phyloP scores from a whole-genome alignment of 2,329 filamentous ascomycete genomes.

The Didymella pomorum region DNA sequence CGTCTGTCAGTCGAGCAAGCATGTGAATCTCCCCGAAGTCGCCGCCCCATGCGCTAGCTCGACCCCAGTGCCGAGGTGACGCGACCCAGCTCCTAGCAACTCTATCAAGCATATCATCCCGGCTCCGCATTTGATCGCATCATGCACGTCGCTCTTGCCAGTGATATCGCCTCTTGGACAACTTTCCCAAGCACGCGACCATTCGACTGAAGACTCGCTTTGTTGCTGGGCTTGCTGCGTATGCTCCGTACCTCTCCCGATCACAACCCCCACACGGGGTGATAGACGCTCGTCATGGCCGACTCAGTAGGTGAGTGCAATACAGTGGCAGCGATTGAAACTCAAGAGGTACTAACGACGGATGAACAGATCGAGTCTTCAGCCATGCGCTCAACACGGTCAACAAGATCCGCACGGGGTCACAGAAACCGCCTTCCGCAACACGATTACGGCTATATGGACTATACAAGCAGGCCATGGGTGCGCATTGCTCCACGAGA shows the following conservation, averaged over 20 bases:
- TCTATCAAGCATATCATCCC: conserved; percentile 12
- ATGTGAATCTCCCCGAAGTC: neutral
- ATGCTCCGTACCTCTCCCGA: neutral
- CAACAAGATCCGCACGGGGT: conserved; percentile 95
- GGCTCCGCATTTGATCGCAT: conserved; percentile 27
- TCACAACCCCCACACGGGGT: neutral
- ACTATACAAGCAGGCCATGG: conserved; percentile 98
- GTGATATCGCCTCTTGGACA: neutral
- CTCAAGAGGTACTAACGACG: conserved; percentile 16
- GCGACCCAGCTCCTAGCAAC: conserved; percentile 13
- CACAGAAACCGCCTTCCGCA: conserved; percentile 81
- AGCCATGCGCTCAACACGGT: conserved; percentile 98
- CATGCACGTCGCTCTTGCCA: conserved; percentile 21
- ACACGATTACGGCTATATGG: conserved; percentile 95
- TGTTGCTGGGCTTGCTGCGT: neutral
- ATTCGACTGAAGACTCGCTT: neutral
- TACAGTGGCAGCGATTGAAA: neutral
- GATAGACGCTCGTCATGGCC: conserved; percentile 43
- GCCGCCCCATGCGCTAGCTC: neutral
- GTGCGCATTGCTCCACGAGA: conserved; percentile 46
- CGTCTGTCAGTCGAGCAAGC: too few species aligned
- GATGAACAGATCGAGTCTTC: conserved; percentile 84
- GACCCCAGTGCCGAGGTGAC: conserved; percentile 8
- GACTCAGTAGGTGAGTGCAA: conserved; percentile 52
- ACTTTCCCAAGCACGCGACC: neutral